A percentile compares a stretch with the other conserved stretches of the same genome.
Conservation (phyloP, 1,284 basidiomycete species). For the Mrakiaceae sp. region DNA sequence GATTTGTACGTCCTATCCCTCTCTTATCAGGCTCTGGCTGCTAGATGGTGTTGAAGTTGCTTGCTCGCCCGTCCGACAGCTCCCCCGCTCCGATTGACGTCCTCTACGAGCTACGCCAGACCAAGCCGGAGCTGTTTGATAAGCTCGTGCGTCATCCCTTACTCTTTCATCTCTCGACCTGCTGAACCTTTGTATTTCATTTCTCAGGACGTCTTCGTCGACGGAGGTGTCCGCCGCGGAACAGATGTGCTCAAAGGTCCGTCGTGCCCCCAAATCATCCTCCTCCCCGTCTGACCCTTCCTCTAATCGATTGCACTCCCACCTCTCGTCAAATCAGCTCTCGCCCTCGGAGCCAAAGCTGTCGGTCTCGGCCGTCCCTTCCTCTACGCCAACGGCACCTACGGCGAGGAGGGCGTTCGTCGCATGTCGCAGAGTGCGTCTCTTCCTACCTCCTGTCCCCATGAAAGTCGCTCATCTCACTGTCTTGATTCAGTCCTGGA, state of each 20-base stretch:
- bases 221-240: constrained; percentile 44
- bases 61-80: constrained; percentile 18
- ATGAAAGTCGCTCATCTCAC: too few species aligned
- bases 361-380: constrained; percentile 46
- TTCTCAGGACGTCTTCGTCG: constrained; percentile 38
- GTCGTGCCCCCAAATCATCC: background rate
- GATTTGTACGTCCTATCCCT: background rate
- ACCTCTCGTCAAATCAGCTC: constrained; percentile 24
- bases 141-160: constrained; percentile 30
- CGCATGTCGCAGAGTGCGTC: constrained; percentile 39
- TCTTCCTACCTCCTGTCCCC: background rate
- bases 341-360: constrained; percentile 45
- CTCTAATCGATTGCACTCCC: too few species aligned
- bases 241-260: constrained; percentile 41
- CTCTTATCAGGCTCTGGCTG: background rate
- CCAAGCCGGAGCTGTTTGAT: constrained; percentile 38
- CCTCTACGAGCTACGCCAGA: constrained; percentile 38
- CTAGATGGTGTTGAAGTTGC: background rate
- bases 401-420: constrained; percentile 41
- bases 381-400: constrained; percentile 42
- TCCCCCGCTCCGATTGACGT: constrained; percentile 36
- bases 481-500: constrained; percentile 33
- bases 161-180: background rate
- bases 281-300: background rate
- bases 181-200: too few species aligned